Evolutionary conservation across 2,329 filamentous ascomycete genomes (phyloP), one percentile per base, ranked within the genome.

Genomic region (Colletotrichum orbiculare): DNA sequence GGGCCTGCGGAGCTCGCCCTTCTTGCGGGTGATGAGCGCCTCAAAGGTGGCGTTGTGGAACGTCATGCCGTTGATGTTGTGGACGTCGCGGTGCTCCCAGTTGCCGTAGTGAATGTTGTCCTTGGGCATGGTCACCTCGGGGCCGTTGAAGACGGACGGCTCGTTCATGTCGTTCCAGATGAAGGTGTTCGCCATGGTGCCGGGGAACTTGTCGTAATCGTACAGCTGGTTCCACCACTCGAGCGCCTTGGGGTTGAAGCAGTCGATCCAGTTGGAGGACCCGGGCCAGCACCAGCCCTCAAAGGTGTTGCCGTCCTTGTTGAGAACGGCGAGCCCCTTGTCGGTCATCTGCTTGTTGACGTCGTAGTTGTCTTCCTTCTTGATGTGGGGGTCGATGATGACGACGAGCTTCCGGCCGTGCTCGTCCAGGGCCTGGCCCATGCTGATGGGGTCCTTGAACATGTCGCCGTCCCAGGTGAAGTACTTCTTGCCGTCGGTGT

Each of bases 161-260:
- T 99, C 96, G 75, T 97, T 98, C 96, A 99, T 99, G 77, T 99
- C 96, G 77, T 99, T 99, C 96, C 96, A 99, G 72, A 99, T 88
- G 78, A 93, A 97, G 0, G 93, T 90, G 77, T 98, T 99, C 69
- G 90, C 84, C 71, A 90, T 85, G 1, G 93, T 93, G 52, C 94
- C 94, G 77, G 93, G 92, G 85, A 97, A 99, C 45, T 81, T 86
- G 74, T 93, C 89, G 70, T 96, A 98, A 72, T 91, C 90, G 85
- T 97, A 98, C 10, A 98, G 85, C 3, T 84, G 81, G 70, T 89
- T 91, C 95, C 96, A 99, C 96, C 96, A 99, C 67, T 91, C 88
- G 58, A 91, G 87, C 7, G 94, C 92, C 58, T 91, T 90, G n/a
- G 95, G 94, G 75, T 95, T 98, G 82, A 99, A 98, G 74, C 90